phyloP scores from a whole-genome alignment of 1,139 yeast genomes.

The Pichia terricola region DNA sequence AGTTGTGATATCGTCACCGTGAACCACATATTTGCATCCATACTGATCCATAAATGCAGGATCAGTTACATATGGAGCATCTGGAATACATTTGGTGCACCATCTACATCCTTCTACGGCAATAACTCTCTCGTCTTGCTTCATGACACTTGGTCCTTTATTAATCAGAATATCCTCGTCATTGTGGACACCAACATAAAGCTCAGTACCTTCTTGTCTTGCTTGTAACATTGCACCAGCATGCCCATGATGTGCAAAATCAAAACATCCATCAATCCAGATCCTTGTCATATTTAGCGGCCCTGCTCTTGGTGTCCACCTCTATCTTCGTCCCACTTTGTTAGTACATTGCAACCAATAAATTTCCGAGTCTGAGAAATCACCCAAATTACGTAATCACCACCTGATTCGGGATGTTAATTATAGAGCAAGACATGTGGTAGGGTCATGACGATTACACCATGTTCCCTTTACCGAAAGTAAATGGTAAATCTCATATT shows the following conservation, averaged over 20 bases:
- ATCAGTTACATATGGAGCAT: conserved; percentile 94
- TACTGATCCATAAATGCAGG: conserved; percentile 67
- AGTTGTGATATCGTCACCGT: conserved; percentile 95
- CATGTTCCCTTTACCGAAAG: too few species aligned
- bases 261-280: conserved; percentile 98
- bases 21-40: conserved; percentile 82
- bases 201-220: conserved; percentile 61
- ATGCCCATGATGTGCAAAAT: conserved; percentile 95
- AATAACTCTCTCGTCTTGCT: conserved; percentile 59
- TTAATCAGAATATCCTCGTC: conserved; percentile 76
- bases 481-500: too few species aligned
- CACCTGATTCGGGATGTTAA: too few species aligned
- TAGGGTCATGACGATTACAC: too few species aligned
- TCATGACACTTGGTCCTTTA: conserved; percentile 95
- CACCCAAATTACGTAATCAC: too few species aligned
- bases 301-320: not conserved
- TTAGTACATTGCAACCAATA: too few species aligned
- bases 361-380: too few species aligned
- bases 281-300: conserved; percentile 27
- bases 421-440: too few species aligned
- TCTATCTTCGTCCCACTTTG: too few species aligned
- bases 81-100: conserved; percentile 62
- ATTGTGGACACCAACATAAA: conserved; percentile 82
- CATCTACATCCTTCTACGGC: conserved; percentile 91
- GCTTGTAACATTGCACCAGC: conserved; percentile 97